Evolutionary conservation across 495 filamentous ascomycete species (phyloP).

Genomic region (Sabuloglossum arenarium): DNA sequence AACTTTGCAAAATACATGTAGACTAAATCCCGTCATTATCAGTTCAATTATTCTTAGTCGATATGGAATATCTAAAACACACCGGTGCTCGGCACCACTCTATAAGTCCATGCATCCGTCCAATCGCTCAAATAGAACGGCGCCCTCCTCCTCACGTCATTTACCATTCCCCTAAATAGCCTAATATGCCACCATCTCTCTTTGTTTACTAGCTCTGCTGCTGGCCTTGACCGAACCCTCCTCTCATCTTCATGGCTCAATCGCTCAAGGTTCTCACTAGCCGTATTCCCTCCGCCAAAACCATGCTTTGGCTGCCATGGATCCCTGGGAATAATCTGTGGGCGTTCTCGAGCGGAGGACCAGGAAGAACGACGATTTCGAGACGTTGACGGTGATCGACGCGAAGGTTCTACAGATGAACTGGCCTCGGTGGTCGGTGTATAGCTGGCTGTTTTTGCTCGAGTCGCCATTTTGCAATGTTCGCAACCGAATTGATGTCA

Average conservation of each 20-base stretch:
- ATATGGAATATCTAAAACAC: not conserved
- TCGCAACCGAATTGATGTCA: too few species aligned
- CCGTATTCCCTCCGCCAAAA: not conserved
- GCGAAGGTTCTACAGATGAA: not conserved
- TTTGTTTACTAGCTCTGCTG: not conserved
- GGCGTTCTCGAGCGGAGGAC: not conserved
- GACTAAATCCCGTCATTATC: constrained; percentile 16
- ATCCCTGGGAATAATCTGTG: not conserved
- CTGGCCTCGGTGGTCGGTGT: not conserved
- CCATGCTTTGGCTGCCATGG: not conserved
- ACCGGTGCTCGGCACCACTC: constrained; percentile 50
- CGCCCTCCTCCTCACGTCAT: constrained; percentile 48
- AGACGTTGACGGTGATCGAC: not conserved
- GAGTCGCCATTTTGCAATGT: not conserved
- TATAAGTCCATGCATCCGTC: constrained; percentile 70
- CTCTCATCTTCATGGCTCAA: not conserved
- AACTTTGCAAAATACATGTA: constrained; percentile 90
- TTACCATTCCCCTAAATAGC: constrained; percentile 36
- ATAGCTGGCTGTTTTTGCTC: not conserved
- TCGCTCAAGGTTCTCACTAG: not conserved
- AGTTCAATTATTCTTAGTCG: not conserved
- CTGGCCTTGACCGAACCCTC: not conserved
- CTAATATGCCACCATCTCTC: not conserved
- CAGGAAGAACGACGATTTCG: not conserved
- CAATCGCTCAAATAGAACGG: constrained; percentile 65